These are phyloP conservation scores for Luffa aegyptiaca DNA, from an alignment of 306 rosid species.

Conservation along the genomic window DNA sequence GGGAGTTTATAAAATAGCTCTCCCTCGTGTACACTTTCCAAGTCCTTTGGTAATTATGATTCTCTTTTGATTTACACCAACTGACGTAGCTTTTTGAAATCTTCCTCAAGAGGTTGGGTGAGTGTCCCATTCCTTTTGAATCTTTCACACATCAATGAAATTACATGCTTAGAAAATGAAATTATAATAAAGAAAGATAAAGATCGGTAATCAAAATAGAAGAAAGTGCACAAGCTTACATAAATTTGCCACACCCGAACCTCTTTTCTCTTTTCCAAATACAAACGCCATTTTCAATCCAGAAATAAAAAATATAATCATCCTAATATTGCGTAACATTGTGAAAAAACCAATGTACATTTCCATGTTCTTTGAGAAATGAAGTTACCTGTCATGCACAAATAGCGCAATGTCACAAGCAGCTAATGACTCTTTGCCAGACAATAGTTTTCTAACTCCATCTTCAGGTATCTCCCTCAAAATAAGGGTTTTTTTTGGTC, in stretches of 20 bases:
- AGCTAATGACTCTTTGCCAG: slow-evolving; percentile 83
- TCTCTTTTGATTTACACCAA: slow-evolving; percentile 1
- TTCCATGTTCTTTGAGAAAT: background rate
- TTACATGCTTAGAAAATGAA: background rate
- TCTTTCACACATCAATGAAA: background rate
- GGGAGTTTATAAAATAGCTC: background rate
- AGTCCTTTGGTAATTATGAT: background rate
- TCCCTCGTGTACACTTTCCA: background rate
- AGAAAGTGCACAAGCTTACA: background rate
- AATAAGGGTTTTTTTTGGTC: slow-evolving; percentile 56
- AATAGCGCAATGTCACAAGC: slow-evolving; percentile 85
- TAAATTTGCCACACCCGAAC: background rate
- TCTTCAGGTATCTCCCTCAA: slow-evolving; percentile 86
- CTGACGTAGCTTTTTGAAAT: background rate
- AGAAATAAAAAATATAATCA: background rate
- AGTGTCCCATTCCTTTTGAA: background rate
- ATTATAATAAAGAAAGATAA: background rate
- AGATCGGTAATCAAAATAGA: background rate
- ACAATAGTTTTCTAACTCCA: slow-evolving; percentile 49
- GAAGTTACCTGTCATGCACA: slow-evolving; percentile 71
- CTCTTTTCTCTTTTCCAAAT: background rate
- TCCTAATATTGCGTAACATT: background rate
- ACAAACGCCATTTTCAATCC: background rate
- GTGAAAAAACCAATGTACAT: background rate
- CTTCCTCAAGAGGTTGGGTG: background rate